A percentile compares a stretch with the other conserved stretches of the same genome.
These are phyloP conservation scores for Leccinum truebloodii DNA, from an alignment of 768 basidiomycete species.

Conservation along the genomic window DNA sequence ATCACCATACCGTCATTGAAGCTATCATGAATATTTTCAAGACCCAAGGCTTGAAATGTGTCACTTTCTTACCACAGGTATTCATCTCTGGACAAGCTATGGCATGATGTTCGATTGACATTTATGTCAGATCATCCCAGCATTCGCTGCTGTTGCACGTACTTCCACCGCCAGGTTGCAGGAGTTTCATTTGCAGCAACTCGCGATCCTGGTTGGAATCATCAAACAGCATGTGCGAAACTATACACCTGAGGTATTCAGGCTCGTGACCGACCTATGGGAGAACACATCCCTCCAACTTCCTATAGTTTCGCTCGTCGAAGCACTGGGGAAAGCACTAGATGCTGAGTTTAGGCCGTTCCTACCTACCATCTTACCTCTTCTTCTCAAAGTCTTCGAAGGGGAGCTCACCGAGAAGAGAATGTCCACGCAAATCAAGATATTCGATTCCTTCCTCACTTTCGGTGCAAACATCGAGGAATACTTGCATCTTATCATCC, in stretches of 20 bases:
- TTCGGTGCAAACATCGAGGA: slow-evolving; percentile 98
- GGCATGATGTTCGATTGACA: slow-evolving; percentile 10
- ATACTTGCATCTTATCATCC: slow-evolving; percentile 94
- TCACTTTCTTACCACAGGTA: slow-evolving; percentile 92
- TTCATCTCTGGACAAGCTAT: slow-evolving; percentile 3
- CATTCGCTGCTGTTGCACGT: slow-evolving; percentile 86
- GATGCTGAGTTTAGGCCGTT: slow-evolving; percentile 98
- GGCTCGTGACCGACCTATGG: slow-evolving; percentile 89
- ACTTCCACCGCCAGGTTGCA: slow-evolving; percentile 80
- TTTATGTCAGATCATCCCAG: slow-evolving; percentile 78
- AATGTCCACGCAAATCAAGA: slow-evolving; percentile 78
- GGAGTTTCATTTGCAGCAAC: slow-evolving; percentile 93
- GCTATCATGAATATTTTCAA: slow-evolving; percentile 99
- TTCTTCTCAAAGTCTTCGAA: slow-evolving; percentile 89
- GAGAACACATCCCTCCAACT: slow-evolving; percentile 80
- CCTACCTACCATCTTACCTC: slow-evolving; percentile 84
- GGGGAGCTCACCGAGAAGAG: slow-evolving; percentile 83
- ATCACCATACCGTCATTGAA: slow-evolving; percentile 94
- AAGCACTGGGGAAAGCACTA: slow-evolving; percentile 88
- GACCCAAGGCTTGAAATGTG: slow-evolving; percentile 95
- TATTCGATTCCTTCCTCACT: slow-evolving; percentile 92
- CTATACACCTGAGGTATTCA: slow-evolving; percentile 84
- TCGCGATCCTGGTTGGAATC: slow-evolving; percentile 92
- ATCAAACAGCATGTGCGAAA: slow-evolving; percentile 97
- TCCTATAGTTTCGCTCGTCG: slow-evolving; percentile 89